Base-by-base conservation (phyloP, 371 early-diverging fungal species). In the Choanephora cucurbitarum region DNA sequence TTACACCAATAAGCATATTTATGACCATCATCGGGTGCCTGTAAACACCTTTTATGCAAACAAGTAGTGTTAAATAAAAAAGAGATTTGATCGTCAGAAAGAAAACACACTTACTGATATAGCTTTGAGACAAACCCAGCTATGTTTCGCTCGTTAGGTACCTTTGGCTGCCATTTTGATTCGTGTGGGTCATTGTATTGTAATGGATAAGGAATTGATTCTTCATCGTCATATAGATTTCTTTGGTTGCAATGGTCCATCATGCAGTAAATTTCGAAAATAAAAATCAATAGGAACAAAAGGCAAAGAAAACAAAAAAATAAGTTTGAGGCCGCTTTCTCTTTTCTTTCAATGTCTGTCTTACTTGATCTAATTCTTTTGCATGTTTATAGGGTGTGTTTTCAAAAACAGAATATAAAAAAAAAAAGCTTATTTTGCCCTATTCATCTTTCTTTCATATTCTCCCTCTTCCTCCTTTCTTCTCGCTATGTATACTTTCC, bases 81-180 rank as follows among this genome's bases (percentile, higher is more conserved):
- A 17, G 41, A 23, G 31, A 32, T 6, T 32, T 6, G 32, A 32
- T 6, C 5, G 50, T 14, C 22, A 40, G 19, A 34, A 11, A 19
- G 8, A 11, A 11, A 22, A 24, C 40, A 4, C 19, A 50, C 61
- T 55, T 69, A 73, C 73, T 67, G 67, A 39, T 69, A 73, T 17
- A 73, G 59, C 52, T 73, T 73, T 13, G 64, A 66, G 18, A 73
- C 65, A 67, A 73, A 73, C 3, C 73, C 73, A 51, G 73, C 73
- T 42, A 73, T 57, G 18, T 67, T 69, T 49, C 67, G 58, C 49
- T 69, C 37, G 10, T 9, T 9, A 13, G 10, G 14, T 9, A 14
- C 11, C 14, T 2, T 37, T 13, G 37, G 37, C 10, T 14, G 9
- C 37, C 37, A 37, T 13, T 37, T 62, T 11, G 58, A 55, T 21